Percentiles rank a stretch among this genome's conserved stretches.
phyloP scores from a whole-genome alignment of 495 filamentous ascomycete genomes.

The Neurospora sp. region DNA sequence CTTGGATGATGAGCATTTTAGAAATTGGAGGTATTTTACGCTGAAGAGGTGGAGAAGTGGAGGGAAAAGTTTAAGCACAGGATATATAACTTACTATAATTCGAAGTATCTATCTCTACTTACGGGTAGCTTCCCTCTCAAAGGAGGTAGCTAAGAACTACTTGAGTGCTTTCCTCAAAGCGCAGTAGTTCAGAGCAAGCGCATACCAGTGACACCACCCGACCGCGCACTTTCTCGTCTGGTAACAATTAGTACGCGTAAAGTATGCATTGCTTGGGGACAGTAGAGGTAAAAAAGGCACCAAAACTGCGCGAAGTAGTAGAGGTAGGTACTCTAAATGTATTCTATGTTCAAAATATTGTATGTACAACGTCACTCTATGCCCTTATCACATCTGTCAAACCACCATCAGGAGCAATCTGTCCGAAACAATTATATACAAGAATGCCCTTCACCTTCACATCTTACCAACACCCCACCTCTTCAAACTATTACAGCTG shows the following conservation, averaged over 20 bases:
- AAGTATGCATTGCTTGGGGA: background rate
- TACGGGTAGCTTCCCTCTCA: no score
- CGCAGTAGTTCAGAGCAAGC: background rate
- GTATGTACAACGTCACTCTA: background rate
- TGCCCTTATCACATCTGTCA: background rate
- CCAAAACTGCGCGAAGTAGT: background rate
- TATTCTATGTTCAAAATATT: background rate
- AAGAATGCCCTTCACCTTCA: background rate
- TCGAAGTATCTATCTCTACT: background rate
- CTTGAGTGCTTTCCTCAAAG: background rate
- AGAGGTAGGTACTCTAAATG: background rate
- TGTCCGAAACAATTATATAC: background rate
- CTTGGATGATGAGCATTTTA: slow-evolving; percentile 6
- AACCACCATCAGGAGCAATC: background rate
- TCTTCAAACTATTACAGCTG: background rate
- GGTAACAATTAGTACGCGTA: background rate
- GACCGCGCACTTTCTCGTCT: no score
- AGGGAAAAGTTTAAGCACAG: background rate
- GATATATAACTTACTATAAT: background rate
- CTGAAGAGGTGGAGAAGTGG: slow-evolving; percentile 5
- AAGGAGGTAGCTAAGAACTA: background rate
- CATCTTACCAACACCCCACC: background rate
- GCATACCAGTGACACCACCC: background rate
- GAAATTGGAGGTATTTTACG: slow-evolving; percentile 5
- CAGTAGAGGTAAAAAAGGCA: no score